A percentile compares a stretch with the other conserved stretches of the same genome.
phyloP scores from a whole-genome alignment of 148 eudicot genomes.

The Arbutus unedo region DNA sequence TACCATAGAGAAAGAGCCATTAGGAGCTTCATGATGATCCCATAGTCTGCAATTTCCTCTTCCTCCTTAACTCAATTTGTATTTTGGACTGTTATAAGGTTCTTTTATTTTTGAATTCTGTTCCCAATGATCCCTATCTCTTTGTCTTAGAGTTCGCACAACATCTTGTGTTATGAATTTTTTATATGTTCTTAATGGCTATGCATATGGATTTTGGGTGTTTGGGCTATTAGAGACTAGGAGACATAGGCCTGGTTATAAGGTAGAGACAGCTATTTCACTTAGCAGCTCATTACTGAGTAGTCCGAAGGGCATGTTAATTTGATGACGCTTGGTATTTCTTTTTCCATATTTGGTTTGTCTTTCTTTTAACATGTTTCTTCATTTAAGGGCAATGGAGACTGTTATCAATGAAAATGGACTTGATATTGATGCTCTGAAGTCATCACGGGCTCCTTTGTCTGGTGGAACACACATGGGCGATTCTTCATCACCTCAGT shows the following conservation, averaged over 20 bases:
- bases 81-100: neutral
- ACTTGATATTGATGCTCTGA: conserved; percentile 77
- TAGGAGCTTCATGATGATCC: neutral
- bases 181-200: neutral
- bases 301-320: conserved; percentile 8
- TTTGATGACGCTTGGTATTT: neutral
- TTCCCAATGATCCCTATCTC: neutral
- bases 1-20: neutral
- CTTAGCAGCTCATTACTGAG: neutral
- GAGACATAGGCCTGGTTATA: neutral
- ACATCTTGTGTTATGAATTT: neutral
- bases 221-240: neutral
- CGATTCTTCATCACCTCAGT: conserved; percentile 61
- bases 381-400: conserved; percentile 83
- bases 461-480: conserved; percentile 57
- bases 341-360: neutral
- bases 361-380: conserved; percentile 1
- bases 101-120: neutral
- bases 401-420: conserved; percentile 89
- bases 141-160: neutral
- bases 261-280: neutral
- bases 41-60: neutral
- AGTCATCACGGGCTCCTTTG: conserved; percentile 61
- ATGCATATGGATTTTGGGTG: neutral
- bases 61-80: neutral